Evolutionary conservation across 352 stramenopile genomes (phyloP).

Genomic region (Pythium biforme): DNA sequence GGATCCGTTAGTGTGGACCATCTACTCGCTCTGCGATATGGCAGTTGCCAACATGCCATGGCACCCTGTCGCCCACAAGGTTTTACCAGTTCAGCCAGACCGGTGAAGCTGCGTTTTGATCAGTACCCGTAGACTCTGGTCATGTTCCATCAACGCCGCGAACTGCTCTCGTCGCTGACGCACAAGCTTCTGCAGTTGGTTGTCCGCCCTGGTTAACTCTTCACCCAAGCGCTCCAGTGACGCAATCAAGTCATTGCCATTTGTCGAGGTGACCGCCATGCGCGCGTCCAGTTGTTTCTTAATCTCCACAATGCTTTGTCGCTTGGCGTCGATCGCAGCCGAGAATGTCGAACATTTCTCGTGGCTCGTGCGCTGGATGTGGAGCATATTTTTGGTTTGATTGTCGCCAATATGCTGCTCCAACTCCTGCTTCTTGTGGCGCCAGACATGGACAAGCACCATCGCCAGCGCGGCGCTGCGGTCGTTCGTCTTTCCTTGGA

Average conservation of each 20-base stretch:
- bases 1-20: neutral
- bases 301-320: neutral
- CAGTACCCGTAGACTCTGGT: constrained; percentile 11
- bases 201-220: neutral
- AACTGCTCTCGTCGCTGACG: neutral
- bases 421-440: constrained; percentile 1
- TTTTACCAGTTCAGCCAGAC: neutral
- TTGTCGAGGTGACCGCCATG: neutral
- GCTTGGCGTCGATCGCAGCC: neutral
- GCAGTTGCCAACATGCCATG: neutral
- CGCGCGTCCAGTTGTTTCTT: neutral
- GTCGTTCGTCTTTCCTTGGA: constrained; percentile 29
- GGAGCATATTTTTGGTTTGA: constrained; percentile 3
- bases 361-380: constrained; percentile 14
- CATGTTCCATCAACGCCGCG: constrained; percentile 8
- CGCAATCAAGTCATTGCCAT: neutral
- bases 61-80: neutral
- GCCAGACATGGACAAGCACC: constrained; percentile 32
- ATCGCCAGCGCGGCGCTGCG: constrained; percentile 37
- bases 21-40: neutral
- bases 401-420: neutral
- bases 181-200: constrained; percentile 3
- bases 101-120: constrained; percentile 4
- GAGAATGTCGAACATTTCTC: constrained; percentile 18
- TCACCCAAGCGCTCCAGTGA: neutral